These are phyloP conservation scores for Fragaria ananassa DNA, from an alignment of 306 rosid species.

Conservation along the genomic window DNA sequence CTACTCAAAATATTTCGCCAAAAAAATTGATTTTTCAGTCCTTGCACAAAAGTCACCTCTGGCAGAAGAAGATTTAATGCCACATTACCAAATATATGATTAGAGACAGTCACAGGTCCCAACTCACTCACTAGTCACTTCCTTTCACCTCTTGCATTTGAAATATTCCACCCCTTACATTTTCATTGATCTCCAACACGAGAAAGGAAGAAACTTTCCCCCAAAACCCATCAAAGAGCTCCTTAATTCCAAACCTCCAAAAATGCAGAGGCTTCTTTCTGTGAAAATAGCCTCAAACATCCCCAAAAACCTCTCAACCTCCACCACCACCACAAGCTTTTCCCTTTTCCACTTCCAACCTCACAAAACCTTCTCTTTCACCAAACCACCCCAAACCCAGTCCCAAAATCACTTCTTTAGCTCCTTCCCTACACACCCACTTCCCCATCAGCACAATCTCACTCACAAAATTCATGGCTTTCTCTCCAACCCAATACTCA, in stretches of 20 bases:
- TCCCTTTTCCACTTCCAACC: constrained; percentile 25
- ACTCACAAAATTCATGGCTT: constrained; percentile 33
- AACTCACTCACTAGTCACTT: no score
- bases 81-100: no score
- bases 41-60: no score
- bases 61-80: no score
- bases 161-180: neutral
- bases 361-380: constrained; percentile 26
- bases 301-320: constrained; percentile 25
- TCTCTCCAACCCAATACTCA: constrained; percentile 39
- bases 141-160: no score
- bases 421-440: constrained; percentile 24
- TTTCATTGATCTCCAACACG: neutral
- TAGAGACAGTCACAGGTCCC: no score
- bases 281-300: constrained; percentile 32
- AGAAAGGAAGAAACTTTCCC: neutral
- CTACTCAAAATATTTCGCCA: no score
- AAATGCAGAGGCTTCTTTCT: constrained; percentile 52
- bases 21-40: no score
- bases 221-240: neutral
- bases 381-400: constrained; percentile 32
- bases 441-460: constrained; percentile 26
- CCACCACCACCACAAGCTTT: constrained; percentile 21
- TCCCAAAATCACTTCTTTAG: constrained; percentile 27
- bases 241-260: neutral